Evolutionary conservation across 2,329 filamentous ascomycete genomes (phyloP), one percentile per base, ranked within the genome.

Genomic region (Diaporthe capsici): DNA sequence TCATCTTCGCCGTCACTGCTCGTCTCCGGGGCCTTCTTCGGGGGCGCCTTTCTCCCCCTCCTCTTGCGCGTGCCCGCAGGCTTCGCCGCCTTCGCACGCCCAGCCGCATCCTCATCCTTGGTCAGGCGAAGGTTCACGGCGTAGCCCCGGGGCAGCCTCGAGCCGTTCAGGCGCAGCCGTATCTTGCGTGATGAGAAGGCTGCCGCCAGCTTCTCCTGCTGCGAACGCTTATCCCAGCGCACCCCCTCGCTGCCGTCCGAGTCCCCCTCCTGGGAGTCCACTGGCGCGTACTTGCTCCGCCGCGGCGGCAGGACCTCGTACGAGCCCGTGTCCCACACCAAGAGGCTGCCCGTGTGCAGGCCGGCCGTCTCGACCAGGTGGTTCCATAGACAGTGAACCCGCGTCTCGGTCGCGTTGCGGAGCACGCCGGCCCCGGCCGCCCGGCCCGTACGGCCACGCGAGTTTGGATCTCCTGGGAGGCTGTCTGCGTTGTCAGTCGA

Each of bases 261-360:
- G 7, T 77, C 72, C 4, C 80, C 81, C 28, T 82, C 79, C 4
- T 77, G 79, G 17, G 67, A 70, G 44, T 74, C 67, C 51, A 44
- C 60, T 20, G 79, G 78, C 9, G 75, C 75, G 4, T 84, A 81
- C 0, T 80, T 80, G 65, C 83, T 83, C 70, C 78, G 82, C 47
- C 76, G 80, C n/a, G 80, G 84, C 10, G 88, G 86, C 17, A 92
- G 83, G 15, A 92, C 80, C 58, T 86, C 85, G 78, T 91, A 92
- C 44, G 88, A 88, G 3, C 90, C 91, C 1, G 89, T 91, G 78
- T 92, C 91, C 91, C 91, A 92, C 55, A 92, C 89, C 13, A 92
- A 83, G 75, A 92, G 85, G 12, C 89, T 91, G 2, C 90, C 91
- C 4, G 90, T 91, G 20, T 84, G 82, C 2, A 80, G 42, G 3